Percentiles rank a stretch among this genome's conserved stretches.
Evolutionary conservation across 768 basidiomycete genomes (phyloP).

Genomic region (Podaxis sp.): DNA sequence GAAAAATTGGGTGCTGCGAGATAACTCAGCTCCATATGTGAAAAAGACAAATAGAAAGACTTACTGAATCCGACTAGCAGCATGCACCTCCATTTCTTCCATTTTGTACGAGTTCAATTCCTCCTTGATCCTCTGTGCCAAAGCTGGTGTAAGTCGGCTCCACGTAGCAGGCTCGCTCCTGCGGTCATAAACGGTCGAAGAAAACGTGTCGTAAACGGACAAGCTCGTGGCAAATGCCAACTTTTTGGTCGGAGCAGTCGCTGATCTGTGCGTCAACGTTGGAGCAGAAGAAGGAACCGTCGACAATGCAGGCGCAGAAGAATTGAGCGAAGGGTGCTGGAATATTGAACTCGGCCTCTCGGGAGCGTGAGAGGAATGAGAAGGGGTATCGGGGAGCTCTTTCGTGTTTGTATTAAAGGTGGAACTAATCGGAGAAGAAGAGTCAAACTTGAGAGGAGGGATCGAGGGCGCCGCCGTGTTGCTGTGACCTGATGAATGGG

Average conservation of each 20-base stretch:
- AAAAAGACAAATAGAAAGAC: conserved; percentile 30
- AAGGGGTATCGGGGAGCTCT: conserved; percentile 32
- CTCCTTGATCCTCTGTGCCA: conserved; percentile 97
- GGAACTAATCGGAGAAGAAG: conserved; percentile 29
- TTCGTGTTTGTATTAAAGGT: conserved; percentile 22
- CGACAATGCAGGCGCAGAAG: conserved; percentile 86
- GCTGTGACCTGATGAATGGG: conserved; percentile 49
- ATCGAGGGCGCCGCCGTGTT: conserved; percentile 43
- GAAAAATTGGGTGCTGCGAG: conserved; percentile 80
- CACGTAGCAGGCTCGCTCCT: conserved; percentile 96
- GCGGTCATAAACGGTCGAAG: conserved; percentile 86
- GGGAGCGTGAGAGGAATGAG: conserved; percentile 36
- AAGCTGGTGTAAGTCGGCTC: conserved; percentile 90
- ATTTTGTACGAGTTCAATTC: conserved; percentile 98
- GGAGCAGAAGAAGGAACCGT: conserved; percentile 48
- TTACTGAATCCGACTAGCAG: conserved; percentile 86
- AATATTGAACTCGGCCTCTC: conserved; percentile 60
- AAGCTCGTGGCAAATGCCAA: conserved; percentile 90
- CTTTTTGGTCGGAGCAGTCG: conserved; percentile 67
- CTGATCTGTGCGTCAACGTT: conserved; percentile 68
- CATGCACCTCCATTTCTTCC: conserved; percentile 99
- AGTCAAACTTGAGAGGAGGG: conserved; percentile 61
- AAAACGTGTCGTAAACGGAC: conserved; percentile 97
- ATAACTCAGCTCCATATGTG: conserved; percentile 8
- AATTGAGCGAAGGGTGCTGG: conserved; percentile 80